These are phyloP conservation scores for Guyanaporus albipodus DNA, from an alignment of 768 basidiomycete genomes.

Conservation along the genomic window DNA sequence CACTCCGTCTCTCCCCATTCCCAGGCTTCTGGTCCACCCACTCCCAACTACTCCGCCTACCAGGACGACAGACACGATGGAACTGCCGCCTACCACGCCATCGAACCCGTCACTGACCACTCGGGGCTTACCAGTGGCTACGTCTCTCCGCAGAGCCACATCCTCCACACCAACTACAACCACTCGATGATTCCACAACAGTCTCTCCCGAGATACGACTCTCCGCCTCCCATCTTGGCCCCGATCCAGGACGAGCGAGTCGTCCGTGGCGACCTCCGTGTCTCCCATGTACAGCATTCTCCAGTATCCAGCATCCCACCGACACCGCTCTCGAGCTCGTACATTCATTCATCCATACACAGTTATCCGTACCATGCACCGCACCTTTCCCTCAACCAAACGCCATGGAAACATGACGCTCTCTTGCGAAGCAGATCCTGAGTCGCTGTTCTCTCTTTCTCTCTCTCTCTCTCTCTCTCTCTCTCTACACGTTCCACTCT, in stretches of 20 bases:
- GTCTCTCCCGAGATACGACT: conserved; percentile 38
- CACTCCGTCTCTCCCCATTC: conserved; percentile 42
- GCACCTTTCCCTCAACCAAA: conserved; percentile 35
- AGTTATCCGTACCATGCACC: conserved; percentile 42
- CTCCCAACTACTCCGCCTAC: conserved; percentile 41
- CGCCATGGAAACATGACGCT: conserved; percentile 46
- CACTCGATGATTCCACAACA: conserved; percentile 21
- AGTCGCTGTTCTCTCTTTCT: neutral
- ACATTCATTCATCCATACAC: conserved; percentile 39
- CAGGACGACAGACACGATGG: conserved; percentile 41
- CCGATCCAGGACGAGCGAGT: conserved; percentile 47
- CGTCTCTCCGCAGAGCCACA: conserved; percentile 27
- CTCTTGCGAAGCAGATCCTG: conserved; percentile 36
- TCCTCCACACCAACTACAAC: conserved; percentile 25
- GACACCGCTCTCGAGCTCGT: conserved; percentile 32
- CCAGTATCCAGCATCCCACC: conserved; percentile 30
- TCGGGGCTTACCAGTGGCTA: conserved; percentile 31
- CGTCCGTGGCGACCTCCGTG: conserved; percentile 28
- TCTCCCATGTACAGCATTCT: conserved; percentile 31
- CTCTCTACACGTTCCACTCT: neutral
- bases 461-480: neutral
- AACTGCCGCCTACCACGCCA: conserved; percentile 36
- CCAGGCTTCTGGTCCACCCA: conserved; percentile 29
- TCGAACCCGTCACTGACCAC: conserved; percentile 31
- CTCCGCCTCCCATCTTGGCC: conserved; percentile 53